Percentiles rank a stretch among this genome's conserved stretches.
These are phyloP conservation scores for Endocalyx cinctus DNA, from an alignment of 2,329 filamentous ascomycete species.

Conservation along the genomic window DNA sequence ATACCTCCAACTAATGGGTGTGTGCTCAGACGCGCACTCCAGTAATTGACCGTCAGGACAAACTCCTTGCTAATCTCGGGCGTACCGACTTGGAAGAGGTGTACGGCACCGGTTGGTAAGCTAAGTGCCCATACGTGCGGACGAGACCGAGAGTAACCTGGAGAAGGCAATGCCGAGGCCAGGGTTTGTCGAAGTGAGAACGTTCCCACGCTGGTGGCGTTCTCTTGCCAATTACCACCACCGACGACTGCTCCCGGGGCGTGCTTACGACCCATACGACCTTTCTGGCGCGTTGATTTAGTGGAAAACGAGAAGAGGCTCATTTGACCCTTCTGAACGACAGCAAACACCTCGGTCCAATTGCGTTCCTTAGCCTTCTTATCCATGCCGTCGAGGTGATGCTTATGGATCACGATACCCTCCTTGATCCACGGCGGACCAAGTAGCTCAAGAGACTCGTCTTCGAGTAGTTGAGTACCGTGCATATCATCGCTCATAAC, in stretches of 20 bases:
- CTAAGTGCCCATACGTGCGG: constrained; percentile 94
- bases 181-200: constrained; percentile 89
- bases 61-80: constrained; percentile 93
- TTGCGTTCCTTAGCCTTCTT: constrained; percentile 91
- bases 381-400: constrained; percentile 85
- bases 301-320: constrained; percentile 92
- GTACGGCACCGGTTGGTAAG: constrained; percentile 86
- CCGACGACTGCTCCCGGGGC: constrained; percentile 67
- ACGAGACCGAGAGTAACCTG: constrained; percentile 85
- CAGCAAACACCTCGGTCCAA: constrained; percentile 93
- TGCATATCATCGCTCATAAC: constrained; percentile 58
- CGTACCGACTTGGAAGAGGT: constrained; percentile 97
- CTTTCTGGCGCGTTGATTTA: constrained; percentile 69
- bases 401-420: constrained; percentile 92
- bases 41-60: constrained; percentile 92
- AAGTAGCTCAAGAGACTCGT: constrained; percentile 84
- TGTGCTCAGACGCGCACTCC: constrained; percentile 90
- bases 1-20: constrained; percentile 89
- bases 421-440: constrained; percentile 99
- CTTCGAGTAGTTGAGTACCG: constrained; percentile 69
- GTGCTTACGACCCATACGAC: constrained; percentile 42
- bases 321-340: constrained; percentile 91
- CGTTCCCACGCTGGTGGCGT: constrained; percentile 81
- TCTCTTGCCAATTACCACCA: constrained; percentile 97
- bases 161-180: constrained; percentile 81